Evolutionary conservation across 2,329 filamentous ascomycete genomes (phyloP).

Genomic region (Fusarium sp.): DNA sequence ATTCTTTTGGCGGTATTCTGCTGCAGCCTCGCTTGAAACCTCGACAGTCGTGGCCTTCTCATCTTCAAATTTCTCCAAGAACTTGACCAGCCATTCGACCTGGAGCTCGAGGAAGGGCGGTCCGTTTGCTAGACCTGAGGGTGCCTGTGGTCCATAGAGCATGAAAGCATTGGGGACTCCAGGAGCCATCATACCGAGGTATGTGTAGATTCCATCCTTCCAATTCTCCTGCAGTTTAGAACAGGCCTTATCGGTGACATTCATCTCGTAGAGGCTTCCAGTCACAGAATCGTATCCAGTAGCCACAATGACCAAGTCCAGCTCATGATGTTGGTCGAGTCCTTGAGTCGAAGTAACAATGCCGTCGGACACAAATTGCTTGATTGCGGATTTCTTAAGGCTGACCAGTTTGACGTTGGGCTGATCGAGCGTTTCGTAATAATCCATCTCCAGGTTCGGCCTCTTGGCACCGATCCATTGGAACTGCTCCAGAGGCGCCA

Average conservation of each 20-base stretch:
- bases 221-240: slow-evolving; percentile 20
- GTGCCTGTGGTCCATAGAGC: slow-evolving; percentile 38
- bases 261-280: slow-evolving; percentile 35
- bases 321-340: slow-evolving; percentile 32
- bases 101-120: slow-evolving; percentile 32
- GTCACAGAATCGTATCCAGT: slow-evolving; percentile 39
- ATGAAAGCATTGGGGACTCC: slow-evolving; percentile 37
- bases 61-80: slow-evolving; percentile 9
- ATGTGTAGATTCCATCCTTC: slow-evolving; percentile 28
- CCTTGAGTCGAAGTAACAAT: slow-evolving; percentile 49
- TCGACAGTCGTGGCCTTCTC: neutral
- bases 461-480: slow-evolving; percentile 60
- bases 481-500: slow-evolving; percentile 58
- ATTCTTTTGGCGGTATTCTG: neutral
- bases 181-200: slow-evolving; percentile 37
- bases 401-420: slow-evolving; percentile 59
- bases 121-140: slow-evolving; percentile 23
- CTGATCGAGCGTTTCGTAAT: slow-evolving; percentile 61
- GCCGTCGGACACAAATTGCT: slow-evolving; percentile 50
- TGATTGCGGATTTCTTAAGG: slow-evolving; percentile 55
- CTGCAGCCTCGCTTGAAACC: neutral
- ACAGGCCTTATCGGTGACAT: slow-evolving; percentile 29
- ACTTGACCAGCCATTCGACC: slow-evolving; percentile 18
- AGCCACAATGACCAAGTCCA: slow-evolving; percentile 41
- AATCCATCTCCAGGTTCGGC: slow-evolving; percentile 57